These are phyloP conservation scores for Polytolypa hystricis DNA, from an alignment of 2,329 filamentous ascomycete species.

Conservation along the genomic window DNA sequence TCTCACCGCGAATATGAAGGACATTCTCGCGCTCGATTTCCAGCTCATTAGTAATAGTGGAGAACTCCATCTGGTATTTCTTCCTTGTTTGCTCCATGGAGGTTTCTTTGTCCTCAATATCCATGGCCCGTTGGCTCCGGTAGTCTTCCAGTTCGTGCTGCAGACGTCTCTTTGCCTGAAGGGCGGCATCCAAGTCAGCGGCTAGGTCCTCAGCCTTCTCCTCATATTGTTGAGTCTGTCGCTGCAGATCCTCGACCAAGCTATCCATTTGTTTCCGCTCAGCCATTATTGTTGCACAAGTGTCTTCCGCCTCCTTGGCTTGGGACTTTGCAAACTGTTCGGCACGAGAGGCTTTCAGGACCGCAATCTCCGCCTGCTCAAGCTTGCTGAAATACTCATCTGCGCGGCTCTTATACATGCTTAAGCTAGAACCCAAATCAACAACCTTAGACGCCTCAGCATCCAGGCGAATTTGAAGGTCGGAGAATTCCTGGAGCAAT, in stretches of 20 bases:
- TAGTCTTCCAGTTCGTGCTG: slow-evolving; percentile 98
- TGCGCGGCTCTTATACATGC: slow-evolving; percentile 79
- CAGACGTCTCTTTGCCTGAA: slow-evolving; percentile 84
- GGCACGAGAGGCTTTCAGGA: slow-evolving; percentile 80
- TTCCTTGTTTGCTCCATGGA: slow-evolving; percentile 94
- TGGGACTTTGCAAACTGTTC: slow-evolving; percentile 91
- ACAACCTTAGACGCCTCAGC: slow-evolving; percentile 74
- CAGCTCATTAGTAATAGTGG: slow-evolving; percentile 78
- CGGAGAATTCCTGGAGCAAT: slow-evolving; percentile 81
- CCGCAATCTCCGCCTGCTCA: slow-evolving; percentile 90
- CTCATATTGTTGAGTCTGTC: slow-evolving; percentile 78
- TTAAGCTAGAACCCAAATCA: slow-evolving; percentile 73
- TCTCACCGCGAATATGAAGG: slow-evolving; percentile 73
- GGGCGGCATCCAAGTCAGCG: slow-evolving; percentile 72
- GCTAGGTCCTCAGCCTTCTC: slow-evolving; percentile 85
- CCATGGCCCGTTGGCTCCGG: slow-evolving; percentile 84
- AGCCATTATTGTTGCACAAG: slow-evolving; percentile 77
- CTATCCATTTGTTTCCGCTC: slow-evolving; percentile 85
- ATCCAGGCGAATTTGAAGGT: slow-evolving; percentile 86
- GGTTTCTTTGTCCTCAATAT: slow-evolving; percentile 92
- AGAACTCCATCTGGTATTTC: slow-evolving; percentile 93
- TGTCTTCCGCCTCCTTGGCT: slow-evolving; percentile 82
- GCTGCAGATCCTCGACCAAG: slow-evolving; percentile 77
- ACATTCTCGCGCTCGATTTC: slow-evolving; percentile 87
- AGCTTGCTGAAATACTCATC: slow-evolving; percentile 97